phyloP scores from a whole-genome alignment of 1,139 yeast species.

The Geotrichum reessii region DNA sequence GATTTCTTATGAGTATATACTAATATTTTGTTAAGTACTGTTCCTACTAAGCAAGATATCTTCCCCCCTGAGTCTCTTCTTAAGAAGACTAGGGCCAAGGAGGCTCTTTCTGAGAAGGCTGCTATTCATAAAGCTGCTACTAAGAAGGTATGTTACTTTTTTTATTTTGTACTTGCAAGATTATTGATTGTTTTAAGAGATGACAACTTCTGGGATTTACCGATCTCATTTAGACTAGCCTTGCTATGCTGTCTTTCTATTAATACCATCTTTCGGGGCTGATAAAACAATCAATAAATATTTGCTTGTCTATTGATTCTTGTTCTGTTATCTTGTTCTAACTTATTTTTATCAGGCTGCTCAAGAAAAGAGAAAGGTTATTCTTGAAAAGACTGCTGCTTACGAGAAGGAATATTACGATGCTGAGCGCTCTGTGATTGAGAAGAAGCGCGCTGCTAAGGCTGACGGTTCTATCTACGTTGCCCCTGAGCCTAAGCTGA shows the following conservation, averaged over 20 bases:
- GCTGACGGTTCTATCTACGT: slow-evolving; percentile 79
- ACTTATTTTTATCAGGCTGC: background rate
- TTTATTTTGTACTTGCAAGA: slow-evolving; percentile 20
- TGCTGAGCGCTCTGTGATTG: slow-evolving; percentile 87
- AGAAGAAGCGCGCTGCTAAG: slow-evolving; percentile 94
- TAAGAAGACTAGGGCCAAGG: slow-evolving; percentile 81
- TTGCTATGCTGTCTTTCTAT: slow-evolving; percentile 81
- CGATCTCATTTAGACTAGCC: slow-evolving; percentile 31
- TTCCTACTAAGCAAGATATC: slow-evolving; percentile 32
- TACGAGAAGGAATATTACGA: slow-evolving; percentile 95
- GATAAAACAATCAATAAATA: slow-evolving; percentile 38
- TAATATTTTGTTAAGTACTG: slow-evolving; percentile 22
- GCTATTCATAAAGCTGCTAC: slow-evolving; percentile 85
- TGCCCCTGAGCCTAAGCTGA: slow-evolving; percentile 94
- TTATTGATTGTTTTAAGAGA: slow-evolving; percentile 1
- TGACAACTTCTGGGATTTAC: slow-evolving; percentile 17
- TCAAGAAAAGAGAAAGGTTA: slow-evolving; percentile 71
- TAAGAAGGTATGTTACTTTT: slow-evolving; percentile 64
- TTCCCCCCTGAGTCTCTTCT: slow-evolving; percentile 86
- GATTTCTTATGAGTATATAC: slow-evolving; percentile 9
- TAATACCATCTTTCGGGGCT: slow-evolving; percentile 99
- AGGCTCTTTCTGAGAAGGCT: slow-evolving; percentile 59
- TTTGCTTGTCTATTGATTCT: background rate
- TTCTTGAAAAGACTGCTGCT: slow-evolving; percentile 96
- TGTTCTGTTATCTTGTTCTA: background rate